These are phyloP conservation scores for Eucalyptus cloeziana DNA, from an alignment of 345 rosid species.

Conservation along the genomic window DNA sequence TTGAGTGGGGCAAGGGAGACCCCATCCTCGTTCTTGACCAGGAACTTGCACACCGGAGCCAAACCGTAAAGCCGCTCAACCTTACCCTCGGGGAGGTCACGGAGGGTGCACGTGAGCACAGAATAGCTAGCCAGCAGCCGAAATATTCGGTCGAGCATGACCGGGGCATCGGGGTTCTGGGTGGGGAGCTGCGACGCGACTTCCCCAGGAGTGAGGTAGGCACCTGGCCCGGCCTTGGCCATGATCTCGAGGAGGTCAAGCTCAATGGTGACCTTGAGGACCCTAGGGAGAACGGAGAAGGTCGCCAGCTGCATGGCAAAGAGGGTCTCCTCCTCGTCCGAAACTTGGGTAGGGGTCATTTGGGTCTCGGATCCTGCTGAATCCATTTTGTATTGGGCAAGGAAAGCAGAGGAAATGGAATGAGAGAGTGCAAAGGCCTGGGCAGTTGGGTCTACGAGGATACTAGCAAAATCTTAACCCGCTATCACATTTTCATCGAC, in stretches of 20 bases:
- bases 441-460: neutral
- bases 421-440: neutral
- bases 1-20: conserved; percentile 55
- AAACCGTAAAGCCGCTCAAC: conserved; percentile 56
- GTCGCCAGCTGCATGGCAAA: conserved; percentile 67
- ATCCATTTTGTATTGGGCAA: conserved; percentile 13
- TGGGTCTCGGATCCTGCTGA: conserved; percentile 46
- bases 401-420: neutral
- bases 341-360: conserved; percentile 46
- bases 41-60: conserved; percentile 73
- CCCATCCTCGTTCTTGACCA: conserved; percentile 77
- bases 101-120: conserved; percentile 38
- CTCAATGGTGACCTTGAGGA: conserved; percentile 69
- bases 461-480: neutral
- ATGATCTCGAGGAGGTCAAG: conserved; percentile 83
- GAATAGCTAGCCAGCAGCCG: conserved; percentile 70
- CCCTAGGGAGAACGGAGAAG: conserved; percentile 76
- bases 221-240: conserved; percentile 38
- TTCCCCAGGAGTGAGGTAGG: conserved; percentile 41
- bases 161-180: conserved; percentile 63
- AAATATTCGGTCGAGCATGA: conserved; percentile 66
- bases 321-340: conserved; percentile 62
- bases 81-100: conserved; percentile 22
- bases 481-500: neutral
- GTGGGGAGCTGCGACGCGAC: conserved; percentile 63